Evolutionary conservation across 2,329 filamentous ascomycete genomes (phyloP), one percentile per base, ranked within the genome.

Genomic region (Ophiocordyceps polyrhachis-furcata): DNA sequence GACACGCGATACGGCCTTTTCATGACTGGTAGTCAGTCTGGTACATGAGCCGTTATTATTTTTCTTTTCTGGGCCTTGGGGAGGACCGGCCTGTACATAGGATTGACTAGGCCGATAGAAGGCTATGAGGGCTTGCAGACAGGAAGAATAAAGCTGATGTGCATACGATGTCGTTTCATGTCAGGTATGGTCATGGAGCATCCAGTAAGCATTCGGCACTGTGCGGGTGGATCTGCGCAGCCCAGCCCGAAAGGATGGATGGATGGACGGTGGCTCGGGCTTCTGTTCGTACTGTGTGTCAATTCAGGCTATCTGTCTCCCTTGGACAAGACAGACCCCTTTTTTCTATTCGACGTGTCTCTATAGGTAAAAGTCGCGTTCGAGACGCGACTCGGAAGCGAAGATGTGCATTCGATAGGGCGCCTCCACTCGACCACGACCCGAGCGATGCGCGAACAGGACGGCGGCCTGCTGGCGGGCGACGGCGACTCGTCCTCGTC

Each of bases 381-480:
- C 17, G 19, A 6, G 2, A 15, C 40, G 20, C 14, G 9, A 14
- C 21, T 37, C 14, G 28, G 14, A 12, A 20, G 47, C 47, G 35
- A 51, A 46, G 41, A 52, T 52, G 49, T 48, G 35, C 40, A 44
- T 45, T 42, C 41, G 46, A 49, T 41, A 41, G 29, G 38, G 41
- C 32, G 25, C 41, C 23, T 32, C 51, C 50, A 48, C 46, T 41
- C 46, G 44, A 60, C 51, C 52, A 62, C 62, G 59, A 56, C 54
- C 47, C 55, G 54, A 47, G 52, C 53, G 55, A 55, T 52, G 42
- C 51, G 55, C 49, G 56, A 57, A 44, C 60, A 62, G 48, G 58
- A 54, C 50, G 53, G 51, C 41, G 56, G 57, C 44, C 58, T 62
- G 46, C 47, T 61, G 43, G 51, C 47, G 46, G 53, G 51, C 44